Percentiles rank a stretch among this genome's conserved stretches.
phyloP scores from a whole-genome alignment of 23 red algal genomes.

The Gracilaria vermiculophylla region DNA sequence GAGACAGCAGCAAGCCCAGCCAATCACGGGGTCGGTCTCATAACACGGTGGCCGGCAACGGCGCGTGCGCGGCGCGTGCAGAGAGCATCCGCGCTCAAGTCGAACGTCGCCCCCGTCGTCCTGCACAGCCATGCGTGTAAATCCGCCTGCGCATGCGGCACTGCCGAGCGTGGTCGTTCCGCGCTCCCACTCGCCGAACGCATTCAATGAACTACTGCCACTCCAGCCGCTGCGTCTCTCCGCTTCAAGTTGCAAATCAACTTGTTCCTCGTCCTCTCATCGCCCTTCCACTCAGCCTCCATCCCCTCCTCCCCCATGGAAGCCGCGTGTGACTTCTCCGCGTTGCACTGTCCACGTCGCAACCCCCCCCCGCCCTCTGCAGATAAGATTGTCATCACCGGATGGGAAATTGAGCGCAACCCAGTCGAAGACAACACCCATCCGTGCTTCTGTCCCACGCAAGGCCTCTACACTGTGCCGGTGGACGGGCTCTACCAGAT shows the following conservation, averaged over 20 bases:
- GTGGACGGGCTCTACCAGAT: slow-evolving; percentile 51
- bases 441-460: not conserved
- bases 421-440: slow-evolving; percentile 10
- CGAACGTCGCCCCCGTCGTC: slow-evolving; percentile 20
- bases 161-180: slow-evolving; percentile 6
- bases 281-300: not conserved
- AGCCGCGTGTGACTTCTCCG: slow-evolving; percentile 39
- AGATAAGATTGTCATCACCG: not conserved
- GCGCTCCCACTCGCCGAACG: no score
- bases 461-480: slow-evolving; percentile 19
- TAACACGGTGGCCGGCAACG: not conserved
- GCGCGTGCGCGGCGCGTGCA: not conserved
- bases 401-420: slow-evolving; percentile 18
- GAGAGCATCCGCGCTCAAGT: not conserved
- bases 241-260: not conserved
- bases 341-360: slow-evolving; percentile 31
- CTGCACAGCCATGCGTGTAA: slow-evolving; percentile 30
- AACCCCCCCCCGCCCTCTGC: not conserved
- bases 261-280: not conserved
- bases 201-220: not conserved
- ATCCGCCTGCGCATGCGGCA: not conserved
- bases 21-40: not conserved
- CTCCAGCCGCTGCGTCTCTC: not conserved
- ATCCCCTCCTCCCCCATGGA: not conserved
- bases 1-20: not conserved